Percentiles rank a stretch among this genome's conserved stretches.
These are phyloP conservation scores for Botrytis tulipae DNA, from an alignment of 2,329 filamentous ascomycete species.

Conservation along the genomic window DNA sequence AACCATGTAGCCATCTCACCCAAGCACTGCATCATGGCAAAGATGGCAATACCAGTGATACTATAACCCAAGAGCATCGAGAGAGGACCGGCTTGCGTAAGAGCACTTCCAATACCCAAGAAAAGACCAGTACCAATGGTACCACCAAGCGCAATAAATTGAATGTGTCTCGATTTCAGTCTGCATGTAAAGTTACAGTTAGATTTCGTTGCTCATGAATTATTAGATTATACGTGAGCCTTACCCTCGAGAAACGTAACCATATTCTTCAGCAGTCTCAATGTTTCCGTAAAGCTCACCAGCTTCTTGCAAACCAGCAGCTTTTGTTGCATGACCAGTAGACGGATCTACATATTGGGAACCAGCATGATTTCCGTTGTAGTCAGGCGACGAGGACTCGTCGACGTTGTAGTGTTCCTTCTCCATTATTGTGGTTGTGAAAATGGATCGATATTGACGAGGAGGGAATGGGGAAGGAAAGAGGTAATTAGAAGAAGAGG, in stretches of 20 bases:
- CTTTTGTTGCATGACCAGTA: slow-evolving; percentile 34
- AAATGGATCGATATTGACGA: background rate
- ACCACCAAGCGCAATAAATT: slow-evolving; percentile 59
- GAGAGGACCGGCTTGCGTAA: slow-evolving; percentile 53
- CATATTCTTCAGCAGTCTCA: slow-evolving; percentile 49
- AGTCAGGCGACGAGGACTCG: slow-evolving; percentile 25
- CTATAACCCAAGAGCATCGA: slow-evolving; percentile 53
- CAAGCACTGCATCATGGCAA: slow-evolving; percentile 49
- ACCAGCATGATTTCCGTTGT: slow-evolving; percentile 26
- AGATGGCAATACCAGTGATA: slow-evolving; percentile 52
- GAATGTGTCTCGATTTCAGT: slow-evolving; percentile 50
- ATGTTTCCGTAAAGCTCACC: slow-evolving; percentile 52
- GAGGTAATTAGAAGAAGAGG: background rate
- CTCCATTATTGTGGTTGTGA: slow-evolving; percentile 29
- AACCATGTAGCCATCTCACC: slow-evolving; percentile 53
- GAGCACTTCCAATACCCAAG: slow-evolving; percentile 52
- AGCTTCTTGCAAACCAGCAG: slow-evolving; percentile 45
- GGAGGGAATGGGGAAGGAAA: background rate
- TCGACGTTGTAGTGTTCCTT: slow-evolving; percentile 32
- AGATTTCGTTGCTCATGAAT: background rate
- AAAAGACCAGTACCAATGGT: slow-evolving; percentile 57
- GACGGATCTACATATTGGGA: slow-evolving; percentile 29
- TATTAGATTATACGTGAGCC: slow-evolving; percentile 22
- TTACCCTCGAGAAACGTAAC: slow-evolving; percentile 50
- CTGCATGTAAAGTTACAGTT: slow-evolving; percentile 21